Evolutionary conservation across 345 rosid genomes (phyloP).

Genomic region (Gynandropsis gynandra): DNA sequence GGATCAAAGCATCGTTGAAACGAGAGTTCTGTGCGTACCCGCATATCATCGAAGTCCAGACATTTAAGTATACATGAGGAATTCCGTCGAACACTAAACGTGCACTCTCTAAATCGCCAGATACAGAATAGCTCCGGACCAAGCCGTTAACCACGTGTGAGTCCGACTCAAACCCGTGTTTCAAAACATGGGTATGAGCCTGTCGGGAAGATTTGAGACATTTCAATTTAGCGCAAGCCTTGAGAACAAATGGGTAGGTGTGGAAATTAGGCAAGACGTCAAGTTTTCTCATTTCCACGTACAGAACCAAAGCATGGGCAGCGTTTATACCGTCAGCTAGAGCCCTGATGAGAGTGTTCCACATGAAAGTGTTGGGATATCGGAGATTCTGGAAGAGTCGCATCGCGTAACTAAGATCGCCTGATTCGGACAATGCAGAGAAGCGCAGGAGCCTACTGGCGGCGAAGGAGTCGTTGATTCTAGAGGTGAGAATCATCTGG

Average conservation of each 20-base stretch:
- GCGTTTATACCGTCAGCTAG: slow-evolving; percentile 13
- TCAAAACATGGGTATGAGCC: slow-evolving; percentile 21
- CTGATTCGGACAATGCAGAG: slow-evolving; percentile 16
- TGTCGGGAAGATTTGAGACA: slow-evolving; percentile 14
- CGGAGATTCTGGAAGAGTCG: slow-evolving; percentile 12
- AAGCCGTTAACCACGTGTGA: slow-evolving; percentile 22
- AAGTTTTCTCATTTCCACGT: slow-evolving; percentile 9
- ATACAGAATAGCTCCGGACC: slow-evolving; percentile 16
- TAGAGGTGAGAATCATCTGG: slow-evolving; percentile 24
- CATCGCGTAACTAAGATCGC: slow-evolving; percentile 18
- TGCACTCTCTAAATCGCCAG: slow-evolving; percentile 8
- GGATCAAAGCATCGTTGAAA: slow-evolving; percentile 17
- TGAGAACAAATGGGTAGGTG: slow-evolving; percentile 23
- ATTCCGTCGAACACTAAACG: slow-evolving; percentile 21
- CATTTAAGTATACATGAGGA: slow-evolving; percentile 4
- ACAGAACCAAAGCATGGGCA: slow-evolving; percentile 10
- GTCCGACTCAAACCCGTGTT: slow-evolving; percentile 22
- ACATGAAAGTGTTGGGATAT: slow-evolving; percentile 22
- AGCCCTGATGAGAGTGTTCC: slow-evolving; percentile 30
- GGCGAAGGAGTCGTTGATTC: slow-evolving; percentile 23
- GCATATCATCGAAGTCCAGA: slow-evolving; percentile 26
- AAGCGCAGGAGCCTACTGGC: slow-evolving; percentile 23
- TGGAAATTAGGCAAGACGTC: slow-evolving; percentile 15
- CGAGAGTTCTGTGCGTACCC: slow-evolving; percentile 25
- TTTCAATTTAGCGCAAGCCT: slow-evolving; percentile 12